phyloP scores from a whole-genome alignment of 2,329 filamentous ascomycete genomes.

The Fusarium kyushuense region DNA sequence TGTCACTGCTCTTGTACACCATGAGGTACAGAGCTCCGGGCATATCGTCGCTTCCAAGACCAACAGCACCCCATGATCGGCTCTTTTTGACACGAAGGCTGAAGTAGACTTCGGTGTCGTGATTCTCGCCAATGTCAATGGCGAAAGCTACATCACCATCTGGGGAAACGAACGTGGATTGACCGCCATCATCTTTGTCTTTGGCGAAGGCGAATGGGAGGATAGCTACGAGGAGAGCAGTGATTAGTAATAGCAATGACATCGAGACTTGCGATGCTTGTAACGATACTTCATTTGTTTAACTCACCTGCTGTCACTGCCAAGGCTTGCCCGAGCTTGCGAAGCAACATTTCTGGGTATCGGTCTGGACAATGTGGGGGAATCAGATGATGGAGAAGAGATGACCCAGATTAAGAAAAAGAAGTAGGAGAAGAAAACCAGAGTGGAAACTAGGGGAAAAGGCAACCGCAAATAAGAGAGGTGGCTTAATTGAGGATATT shows the following conservation, averaged over 20 bases:
- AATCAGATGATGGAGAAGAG: not conserved
- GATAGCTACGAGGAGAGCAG: conserved; percentile 35
- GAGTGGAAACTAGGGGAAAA: not conserved
- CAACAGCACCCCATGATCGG: conserved; percentile 66
- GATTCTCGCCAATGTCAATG: conserved; percentile 61
- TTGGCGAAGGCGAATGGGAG: conserved; percentile 45
- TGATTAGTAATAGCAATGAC: conserved; percentile 2
- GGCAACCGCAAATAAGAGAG: conserved; percentile 3
- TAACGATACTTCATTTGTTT: not conserved
- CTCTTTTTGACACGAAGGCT: conserved; percentile 61
- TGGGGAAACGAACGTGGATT: conserved; percentile 60
- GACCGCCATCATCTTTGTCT: conserved; percentile 49
- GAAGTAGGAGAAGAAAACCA: not conserved
- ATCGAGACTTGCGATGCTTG: not conserved
- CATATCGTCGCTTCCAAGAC: conserved; percentile 66
- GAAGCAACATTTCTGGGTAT: conserved; percentile 47
- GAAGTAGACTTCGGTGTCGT: conserved; percentile 65
- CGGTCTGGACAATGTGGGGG: conserved; percentile 28
- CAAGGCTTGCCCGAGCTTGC: conserved; percentile 49
- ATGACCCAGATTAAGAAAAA: not conserved
- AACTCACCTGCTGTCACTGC: conserved; percentile 48
- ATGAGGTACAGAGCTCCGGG: conserved; percentile 65
- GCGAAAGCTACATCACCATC: conserved; percentile 62
- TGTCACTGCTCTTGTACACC: conserved; percentile 62
- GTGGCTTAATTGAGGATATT: conserved; percentile 15